Base-by-base conservation (phyloP, 2,329 filamentous ascomycete genomes). In the Bipolaris zeicola region DNA sequence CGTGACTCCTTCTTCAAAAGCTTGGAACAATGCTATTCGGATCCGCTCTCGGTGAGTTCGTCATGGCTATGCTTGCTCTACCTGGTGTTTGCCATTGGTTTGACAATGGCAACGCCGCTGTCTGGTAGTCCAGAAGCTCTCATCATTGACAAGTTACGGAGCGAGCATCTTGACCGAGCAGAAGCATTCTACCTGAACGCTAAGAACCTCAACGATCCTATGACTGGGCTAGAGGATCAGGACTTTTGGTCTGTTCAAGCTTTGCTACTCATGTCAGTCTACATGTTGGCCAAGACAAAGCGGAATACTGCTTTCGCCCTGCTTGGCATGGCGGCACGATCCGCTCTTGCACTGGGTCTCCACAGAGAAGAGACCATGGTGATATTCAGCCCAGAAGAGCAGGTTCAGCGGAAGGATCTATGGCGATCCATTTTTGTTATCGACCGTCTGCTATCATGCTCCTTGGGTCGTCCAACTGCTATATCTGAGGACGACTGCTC, bases 161-260 rank as follows among this genome's bases (percentile, higher is more conserved):
- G 74, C 5, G 79, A 81, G 33, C 75, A 79, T 28, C 69, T 78
- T 1, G 82, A 85, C 59, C 79, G 82, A 61, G 84, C 85, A n/a
- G 86, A 89, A 61, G 73, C 84, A 10, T 88, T 89, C 67, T 89
- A 86, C 65, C 76, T 81, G 14, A 85, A 82, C 59, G 87, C 86
- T 5, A 85, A 83, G 61, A 78, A 77, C 39, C 75, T 88, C 14
- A 77, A 76, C 34, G 79, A 81, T 52, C 79, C 79, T 7, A 70
- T 78, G 50, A 76, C 72, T 3, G 79, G 84, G 0, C 82, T 87
- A 45, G 86, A 88, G 65, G 83, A 88, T 64, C 83, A 82, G 20
- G 83, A 87, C 52, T 83, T 89, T 55, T 88, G 86, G 83, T 85
- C 85, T 11, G 81, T 89, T 44, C 86, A 89, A 66, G 85, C 85